Conservation (phyloP, 495 filamentous ascomycete species). For the Pseudoneurospora amorphoporcata region DNA sequence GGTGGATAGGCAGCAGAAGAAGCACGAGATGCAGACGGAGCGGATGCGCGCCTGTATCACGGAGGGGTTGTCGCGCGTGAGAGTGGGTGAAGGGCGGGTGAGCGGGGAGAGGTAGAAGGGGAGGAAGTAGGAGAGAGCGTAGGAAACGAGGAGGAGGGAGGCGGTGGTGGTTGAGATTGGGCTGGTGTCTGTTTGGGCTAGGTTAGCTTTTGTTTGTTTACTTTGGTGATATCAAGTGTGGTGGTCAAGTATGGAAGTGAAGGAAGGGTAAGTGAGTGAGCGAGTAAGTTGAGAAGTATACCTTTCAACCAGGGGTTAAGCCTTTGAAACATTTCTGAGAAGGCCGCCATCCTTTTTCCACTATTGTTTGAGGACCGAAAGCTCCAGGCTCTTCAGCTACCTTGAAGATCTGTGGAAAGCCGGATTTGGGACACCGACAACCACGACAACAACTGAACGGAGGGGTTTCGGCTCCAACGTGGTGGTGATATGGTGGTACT, state of each 20-base stretch:
- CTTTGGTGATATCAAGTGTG: neutral
- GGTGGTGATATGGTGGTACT: neutral
- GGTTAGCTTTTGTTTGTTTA: neutral
- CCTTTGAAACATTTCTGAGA: conserved; percentile 10
- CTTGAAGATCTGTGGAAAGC: neutral
- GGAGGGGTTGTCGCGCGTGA: conserved; percentile 79
- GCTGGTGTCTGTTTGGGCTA: neutral
- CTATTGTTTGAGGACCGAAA: neutral
- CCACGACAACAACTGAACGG: neutral
- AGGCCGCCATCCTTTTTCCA: conserved; percentile 13
- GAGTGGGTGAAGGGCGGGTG: conserved; percentile 69
- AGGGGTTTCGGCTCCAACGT: neutral
- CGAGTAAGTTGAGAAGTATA: neutral
- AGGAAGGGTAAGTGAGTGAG: neutral
- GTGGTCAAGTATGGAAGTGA: neutral
- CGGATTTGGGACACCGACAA: neutral
- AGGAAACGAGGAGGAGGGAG: conserved; percentile 44
- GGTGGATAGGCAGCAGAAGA: conserved; percentile 49
- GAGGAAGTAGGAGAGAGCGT: conserved; percentile 78
- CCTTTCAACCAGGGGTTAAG: conserved; percentile 24
- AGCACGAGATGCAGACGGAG: conserved; percentile 61
- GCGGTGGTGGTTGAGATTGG: conserved; percentile 16
- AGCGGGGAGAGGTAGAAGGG: conserved; percentile 78
- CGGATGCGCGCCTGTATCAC: conserved; percentile 82
- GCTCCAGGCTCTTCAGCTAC: neutral